Percentiles rank a stretch among this genome's conserved stretches.
phyloP scores from a whole-genome alignment of 768 basidiomycete species.

The Amyloporia xantha region DNA sequence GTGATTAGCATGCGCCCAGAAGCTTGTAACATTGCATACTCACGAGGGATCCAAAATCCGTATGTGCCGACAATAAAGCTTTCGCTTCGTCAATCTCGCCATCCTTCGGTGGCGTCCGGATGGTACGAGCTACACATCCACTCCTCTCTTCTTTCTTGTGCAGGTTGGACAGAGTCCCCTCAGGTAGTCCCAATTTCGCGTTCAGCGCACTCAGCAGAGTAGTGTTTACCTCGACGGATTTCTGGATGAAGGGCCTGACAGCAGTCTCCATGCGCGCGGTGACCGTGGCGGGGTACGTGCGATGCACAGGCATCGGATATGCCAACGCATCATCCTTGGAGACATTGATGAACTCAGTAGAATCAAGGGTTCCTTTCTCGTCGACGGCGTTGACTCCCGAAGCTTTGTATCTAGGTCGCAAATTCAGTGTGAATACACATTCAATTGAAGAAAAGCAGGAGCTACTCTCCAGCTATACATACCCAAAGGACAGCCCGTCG shows the following conservation, averaged over 20 bases:
- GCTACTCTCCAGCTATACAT: constrained; percentile 2
- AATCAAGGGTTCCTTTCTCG: constrained; percentile 48
- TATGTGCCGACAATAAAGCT: constrained; percentile 26
- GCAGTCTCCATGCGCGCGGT: constrained; percentile 38
- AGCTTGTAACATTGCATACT: constrained; percentile 9
- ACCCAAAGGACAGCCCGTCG: constrained; percentile 37
- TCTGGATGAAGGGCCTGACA: constrained; percentile 23
- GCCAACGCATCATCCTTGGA: constrained; percentile 63
- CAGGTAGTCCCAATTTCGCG: constrained; percentile 26
- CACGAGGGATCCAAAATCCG: constrained; percentile 30
- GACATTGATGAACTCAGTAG: constrained; percentile 58
- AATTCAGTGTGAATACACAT: background rate
- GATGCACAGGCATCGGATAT: constrained; percentile 46
- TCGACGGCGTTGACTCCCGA: constrained; percentile 57
- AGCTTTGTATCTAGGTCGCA: constrained; percentile 47
- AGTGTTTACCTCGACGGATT: constrained; percentile 34
- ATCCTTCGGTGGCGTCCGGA: constrained; percentile 23
- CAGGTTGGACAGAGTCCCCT: constrained; percentile 20
- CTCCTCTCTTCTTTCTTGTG: constrained; percentile 24
- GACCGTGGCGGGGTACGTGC: constrained; percentile 51
- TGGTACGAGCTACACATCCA: constrained; percentile 26
- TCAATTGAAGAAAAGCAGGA: constrained; percentile 31
- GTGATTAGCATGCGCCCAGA: background rate
- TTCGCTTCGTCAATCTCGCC: constrained; percentile 12
- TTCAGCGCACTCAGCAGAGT: constrained; percentile 26